Evolutionary conservation across 768 basidiomycete genomes (phyloP).

Genomic region (Suillus brevipes): DNA sequence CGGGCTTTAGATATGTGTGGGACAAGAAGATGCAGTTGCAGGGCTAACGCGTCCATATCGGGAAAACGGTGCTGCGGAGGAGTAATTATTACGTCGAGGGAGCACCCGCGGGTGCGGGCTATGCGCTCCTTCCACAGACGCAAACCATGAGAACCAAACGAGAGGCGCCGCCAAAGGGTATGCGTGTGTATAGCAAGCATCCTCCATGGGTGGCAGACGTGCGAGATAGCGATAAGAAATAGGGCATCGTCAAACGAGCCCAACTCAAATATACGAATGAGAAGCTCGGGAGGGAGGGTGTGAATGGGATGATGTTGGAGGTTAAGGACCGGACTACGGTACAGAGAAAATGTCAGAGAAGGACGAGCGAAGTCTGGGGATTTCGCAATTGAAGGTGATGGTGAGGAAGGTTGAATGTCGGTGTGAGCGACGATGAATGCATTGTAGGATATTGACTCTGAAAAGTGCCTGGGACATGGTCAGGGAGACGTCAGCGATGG

Average conservation of each 20-base stretch:
- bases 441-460: slow-evolving; percentile 25
- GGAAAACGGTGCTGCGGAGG: slow-evolving; percentile 18
- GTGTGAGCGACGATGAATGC: slow-evolving; percentile 23
- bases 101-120: slow-evolving; percentile 56
- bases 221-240: slow-evolving; percentile 64
- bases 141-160: slow-evolving; percentile 43
- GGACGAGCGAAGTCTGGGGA: slow-evolving; percentile 23
- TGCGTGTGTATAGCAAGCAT: slow-evolving; percentile 60
- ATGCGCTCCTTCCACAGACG: slow-evolving; percentile 67
- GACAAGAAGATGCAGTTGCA: slow-evolving; percentile 58
- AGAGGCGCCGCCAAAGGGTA: slow-evolving; percentile 63
- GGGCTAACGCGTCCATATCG: slow-evolving; percentile 48
- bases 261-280: slow-evolving; percentile 62
- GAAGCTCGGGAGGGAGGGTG: slow-evolving; percentile 60
- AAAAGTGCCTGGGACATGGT: slow-evolving; percentile 11
- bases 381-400: slow-evolving; percentile 20
- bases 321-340: slow-evolving; percentile 22
- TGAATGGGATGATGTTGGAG: slow-evolving; percentile 51
- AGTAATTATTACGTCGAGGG: slow-evolving; percentile 60
- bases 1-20: slow-evolving; percentile 56
- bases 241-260: slow-evolving; percentile 56
- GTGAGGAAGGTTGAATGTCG: slow-evolving; percentile 17
- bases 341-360: slow-evolving; percentile 29
- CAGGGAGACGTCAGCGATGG: background rate
- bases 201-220: slow-evolving; percentile 69